Base-by-base conservation (phyloP, 768 basidiomycete genomes). In the Lactarius akahatsu region DNA sequence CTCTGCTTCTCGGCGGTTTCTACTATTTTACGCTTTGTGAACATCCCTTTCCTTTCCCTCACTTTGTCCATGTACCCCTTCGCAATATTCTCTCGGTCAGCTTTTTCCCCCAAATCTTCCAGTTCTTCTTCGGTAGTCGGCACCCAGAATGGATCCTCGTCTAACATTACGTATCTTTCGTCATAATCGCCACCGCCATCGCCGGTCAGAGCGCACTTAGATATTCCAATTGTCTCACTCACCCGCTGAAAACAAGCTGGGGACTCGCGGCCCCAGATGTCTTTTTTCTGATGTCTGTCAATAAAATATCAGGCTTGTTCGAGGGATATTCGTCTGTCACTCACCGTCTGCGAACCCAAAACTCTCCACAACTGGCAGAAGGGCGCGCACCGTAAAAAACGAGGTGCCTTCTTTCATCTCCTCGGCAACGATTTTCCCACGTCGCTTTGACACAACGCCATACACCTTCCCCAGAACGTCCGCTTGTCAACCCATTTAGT, bases 351-450 rank as follows among this genome's bases (percentile, higher is more conserved):
- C 92, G 76, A 99, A 98, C 0, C 96, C 96, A 74, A 98, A 99
- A 77, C 92, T 94, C 77, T 98, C 97, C 13, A 97, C 92, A 8
- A 98, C 96, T 2, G 97, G 97, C 23, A 99, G 77, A 67, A 97
- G 79, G 0, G 97, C 92, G 8, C 89, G 86, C 26, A 99, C 88
- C 11, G 89, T 94, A 78, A 99, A 97, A 78, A 97, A 96, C 1
- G 90, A 83, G 0, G 95, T 97, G 0, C 97, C 95, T 75, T 98
- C 96, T 75, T 95, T 98, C 95, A 98, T 96, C 76, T 98, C 97
- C 74, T 98, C 97, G 16, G 95, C 91, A 4, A 98, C 85, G 67
- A 99, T 96, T 57, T 91, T 83, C 2, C 97, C 97, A 59, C 94
- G 86, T 69, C 96, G 86, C 75, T 89, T 88, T 0, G 96, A 89